Conservation (phyloP, 768 basidiomycete genomes). For the Pleurotus tuoliensis region DNA sequence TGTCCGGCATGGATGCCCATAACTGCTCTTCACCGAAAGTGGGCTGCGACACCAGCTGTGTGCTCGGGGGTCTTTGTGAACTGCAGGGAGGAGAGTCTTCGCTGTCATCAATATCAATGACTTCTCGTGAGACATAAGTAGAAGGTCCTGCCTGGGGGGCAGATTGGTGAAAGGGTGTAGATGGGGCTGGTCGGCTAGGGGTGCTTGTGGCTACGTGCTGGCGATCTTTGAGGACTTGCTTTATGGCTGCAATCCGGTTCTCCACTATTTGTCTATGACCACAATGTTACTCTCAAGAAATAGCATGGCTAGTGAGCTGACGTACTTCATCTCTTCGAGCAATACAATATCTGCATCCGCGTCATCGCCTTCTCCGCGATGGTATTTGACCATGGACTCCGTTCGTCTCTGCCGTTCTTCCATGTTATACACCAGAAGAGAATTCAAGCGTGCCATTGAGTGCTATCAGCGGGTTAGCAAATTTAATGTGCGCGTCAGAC, state of each 20-base stretch:
- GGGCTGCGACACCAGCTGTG: neutral
- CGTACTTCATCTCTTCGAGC: constrained; percentile 39
- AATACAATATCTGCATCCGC: constrained; percentile 33
- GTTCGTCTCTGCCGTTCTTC: constrained; percentile 21
- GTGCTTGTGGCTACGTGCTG: constrained; percentile 4
- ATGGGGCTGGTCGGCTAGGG: too few species aligned
- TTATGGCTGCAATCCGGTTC: constrained; percentile 35
- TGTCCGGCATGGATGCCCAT: neutral
- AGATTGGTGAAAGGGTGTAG: neutral
- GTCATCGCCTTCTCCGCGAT: constrained; percentile 15
- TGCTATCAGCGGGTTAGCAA: constrained; percentile 19
- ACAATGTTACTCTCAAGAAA: constrained; percentile 4
- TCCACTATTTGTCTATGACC: constrained; percentile 28
- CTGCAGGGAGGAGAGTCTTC: neutral
- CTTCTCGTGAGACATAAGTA: neutral
- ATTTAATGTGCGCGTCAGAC: neutral
- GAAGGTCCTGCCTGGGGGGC: neutral
- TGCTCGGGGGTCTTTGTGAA: neutral
- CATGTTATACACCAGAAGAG: constrained; percentile 25
- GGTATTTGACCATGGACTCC: constrained; percentile 19
- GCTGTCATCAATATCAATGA: neutral
- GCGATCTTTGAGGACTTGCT: constrained; percentile 26
- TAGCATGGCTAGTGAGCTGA: neutral
- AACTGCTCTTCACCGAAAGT: constrained; percentile 2
- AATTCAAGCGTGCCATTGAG: constrained; percentile 22